Evolutionary conservation across 768 basidiomycete genomes (phyloP).

Genomic region (Asterophora lycoperdoides): DNA sequence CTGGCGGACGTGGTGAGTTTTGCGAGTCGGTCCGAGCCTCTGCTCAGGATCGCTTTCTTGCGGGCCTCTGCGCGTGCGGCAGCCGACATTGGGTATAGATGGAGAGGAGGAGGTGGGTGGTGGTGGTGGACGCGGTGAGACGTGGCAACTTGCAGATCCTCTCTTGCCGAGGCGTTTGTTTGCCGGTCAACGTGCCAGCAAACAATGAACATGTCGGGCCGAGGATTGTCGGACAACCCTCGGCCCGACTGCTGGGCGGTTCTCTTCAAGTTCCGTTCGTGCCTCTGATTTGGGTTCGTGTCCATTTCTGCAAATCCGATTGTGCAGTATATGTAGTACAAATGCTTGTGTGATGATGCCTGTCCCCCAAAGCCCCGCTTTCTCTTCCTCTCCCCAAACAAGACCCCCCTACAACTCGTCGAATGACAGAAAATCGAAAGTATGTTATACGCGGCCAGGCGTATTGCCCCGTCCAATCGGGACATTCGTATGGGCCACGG

Average conservation of each 20-base stretch:
- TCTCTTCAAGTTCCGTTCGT: too few relatives aligned
- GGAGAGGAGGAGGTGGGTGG: slow-evolving; percentile 1
- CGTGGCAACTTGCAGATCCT: slow-evolving; percentile 18
- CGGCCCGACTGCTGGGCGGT: neutral
- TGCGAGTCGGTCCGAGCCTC: slow-evolving; percentile 70
- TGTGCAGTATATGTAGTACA: slow-evolving; percentile 8
- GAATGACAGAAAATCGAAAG: slow-evolving; percentile 4
- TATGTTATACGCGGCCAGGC: slow-evolving; percentile 6
- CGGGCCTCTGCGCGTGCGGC: slow-evolving; percentile 75
- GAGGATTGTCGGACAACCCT: too few relatives aligned
- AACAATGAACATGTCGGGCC: too few relatives aligned
- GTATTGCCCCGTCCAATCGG: neutral
- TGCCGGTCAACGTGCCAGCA: slow-evolving; percentile 6
- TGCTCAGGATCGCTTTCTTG: slow-evolving; percentile 67
- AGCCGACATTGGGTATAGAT: slow-evolving; percentile 36
- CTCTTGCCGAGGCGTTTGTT: slow-evolving; percentile 4
- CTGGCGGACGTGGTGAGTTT: slow-evolving; percentile 72
- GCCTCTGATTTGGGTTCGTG: neutral
- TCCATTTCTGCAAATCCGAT: slow-evolving; percentile 8
- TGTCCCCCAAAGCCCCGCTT: neutral
- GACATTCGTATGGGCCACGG: neutral
- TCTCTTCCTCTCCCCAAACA: neutral
- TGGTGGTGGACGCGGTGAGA: slow-evolving; percentile 12
- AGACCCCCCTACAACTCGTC: slow-evolving; percentile 2
- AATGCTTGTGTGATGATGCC: slow-evolving; percentile 3